A percentile compares a stretch with the other conserved stretches of the same genome.
phyloP scores from a whole-genome alignment of 768 basidiomycete species.

The Russula vinacea region DNA sequence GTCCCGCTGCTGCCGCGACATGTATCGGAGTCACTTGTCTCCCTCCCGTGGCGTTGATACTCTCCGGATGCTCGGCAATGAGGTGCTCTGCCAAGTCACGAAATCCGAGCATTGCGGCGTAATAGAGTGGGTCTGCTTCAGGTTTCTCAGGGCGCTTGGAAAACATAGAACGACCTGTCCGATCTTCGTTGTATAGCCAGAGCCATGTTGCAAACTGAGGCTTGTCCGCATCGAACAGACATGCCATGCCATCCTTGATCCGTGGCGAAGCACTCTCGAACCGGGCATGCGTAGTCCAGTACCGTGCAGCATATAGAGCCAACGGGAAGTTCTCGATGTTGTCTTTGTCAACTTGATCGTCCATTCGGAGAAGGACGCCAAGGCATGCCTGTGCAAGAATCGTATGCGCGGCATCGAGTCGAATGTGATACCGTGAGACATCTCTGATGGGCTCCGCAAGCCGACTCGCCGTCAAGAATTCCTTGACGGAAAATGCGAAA shows the following conservation, averaged over 20 bases:
- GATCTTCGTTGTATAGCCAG: not conserved
- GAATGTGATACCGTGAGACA: not conserved
- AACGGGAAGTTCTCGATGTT: not conserved
- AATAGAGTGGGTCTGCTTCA: not conserved
- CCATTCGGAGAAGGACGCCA: constrained; percentile 2
- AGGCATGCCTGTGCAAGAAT: constrained; percentile 8
- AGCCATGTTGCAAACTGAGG: constrained; percentile 3
- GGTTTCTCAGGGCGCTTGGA: not conserved
- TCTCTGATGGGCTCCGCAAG: not conserved
- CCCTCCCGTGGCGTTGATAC: not conserved
- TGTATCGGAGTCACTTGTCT: not conserved
- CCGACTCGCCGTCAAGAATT: not conserved
- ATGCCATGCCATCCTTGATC: not conserved
- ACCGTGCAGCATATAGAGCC: not conserved
- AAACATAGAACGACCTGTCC: no score
- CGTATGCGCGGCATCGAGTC: not conserved
- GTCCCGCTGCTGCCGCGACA: not conserved
- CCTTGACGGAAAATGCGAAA: constrained; percentile 1
- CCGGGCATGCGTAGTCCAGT: not conserved
- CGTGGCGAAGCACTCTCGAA: not conserved
- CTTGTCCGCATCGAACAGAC: not conserved
- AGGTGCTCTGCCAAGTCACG: not conserved
- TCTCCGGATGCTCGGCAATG: not conserved
- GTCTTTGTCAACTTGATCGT: not conserved
- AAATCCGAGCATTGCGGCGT: not conserved